Percentiles rank a stretch among this genome's conserved stretches.
These are phyloP conservation scores for Solanum piurae DNA, from an alignment of 257 asterid genomes.

Conservation along the genomic window DNA sequence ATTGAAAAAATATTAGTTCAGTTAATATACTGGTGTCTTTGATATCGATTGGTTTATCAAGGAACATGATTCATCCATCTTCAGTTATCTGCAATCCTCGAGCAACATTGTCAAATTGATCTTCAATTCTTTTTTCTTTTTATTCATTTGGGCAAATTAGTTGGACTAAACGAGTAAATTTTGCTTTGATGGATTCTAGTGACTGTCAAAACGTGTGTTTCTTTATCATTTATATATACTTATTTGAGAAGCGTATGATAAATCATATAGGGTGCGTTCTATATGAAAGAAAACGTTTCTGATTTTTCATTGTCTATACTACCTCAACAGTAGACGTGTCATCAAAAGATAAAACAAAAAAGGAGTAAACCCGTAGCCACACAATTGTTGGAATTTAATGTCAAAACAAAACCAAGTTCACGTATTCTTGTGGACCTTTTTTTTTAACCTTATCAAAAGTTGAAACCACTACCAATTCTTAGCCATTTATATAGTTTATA, in stretches of 20 bases:
- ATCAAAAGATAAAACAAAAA: not conserved
- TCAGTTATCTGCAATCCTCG: not conserved
- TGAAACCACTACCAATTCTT: not conserved
- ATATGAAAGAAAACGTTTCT: not conserved
- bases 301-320: not conserved
- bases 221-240: not conserved
- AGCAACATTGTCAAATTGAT: not conserved
- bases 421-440: not conserved
- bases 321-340: not conserved
- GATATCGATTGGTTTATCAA: not conserved
- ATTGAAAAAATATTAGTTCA: not conserved
- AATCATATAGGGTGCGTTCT: not conserved
- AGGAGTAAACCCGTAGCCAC: not conserved
- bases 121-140: not conserved
- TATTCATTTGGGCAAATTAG: not conserved
- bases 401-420: not conserved
- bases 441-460: not conserved
- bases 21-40: not conserved
- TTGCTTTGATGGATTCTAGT: not conserved
- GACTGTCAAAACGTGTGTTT: not conserved
- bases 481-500: not conserved
- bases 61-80: not conserved
- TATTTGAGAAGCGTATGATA: not conserved
- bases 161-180: not conserved
- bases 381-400: not conserved